Conservation (phyloP, 2,329 filamentous ascomycete genomes). For the Pseudogymnoascus sp. region DNA sequence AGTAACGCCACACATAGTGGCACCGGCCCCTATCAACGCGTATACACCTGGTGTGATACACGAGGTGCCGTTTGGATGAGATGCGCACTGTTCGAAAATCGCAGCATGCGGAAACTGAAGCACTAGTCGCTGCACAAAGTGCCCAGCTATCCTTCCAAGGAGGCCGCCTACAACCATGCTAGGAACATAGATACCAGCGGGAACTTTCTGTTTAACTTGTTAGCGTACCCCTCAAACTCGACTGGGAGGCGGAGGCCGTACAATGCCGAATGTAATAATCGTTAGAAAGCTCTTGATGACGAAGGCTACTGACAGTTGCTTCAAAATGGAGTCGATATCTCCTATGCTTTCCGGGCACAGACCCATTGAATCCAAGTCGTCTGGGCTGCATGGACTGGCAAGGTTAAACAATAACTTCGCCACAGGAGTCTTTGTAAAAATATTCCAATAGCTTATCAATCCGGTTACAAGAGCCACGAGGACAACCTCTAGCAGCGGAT, state of each 20-base stretch:
- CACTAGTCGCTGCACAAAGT: conserved; percentile 75
- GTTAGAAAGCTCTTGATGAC: conserved; percentile 86
- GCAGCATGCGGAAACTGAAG: conserved; percentile 64
- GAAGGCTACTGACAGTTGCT: conserved; percentile 69
- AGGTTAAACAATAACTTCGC: conserved; percentile 86
- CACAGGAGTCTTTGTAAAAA: conserved; percentile 80
- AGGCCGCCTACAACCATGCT: conserved; percentile 98
- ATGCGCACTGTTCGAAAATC: conserved; percentile 69
- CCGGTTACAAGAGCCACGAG: conserved; percentile 82
- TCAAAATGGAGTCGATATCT: conserved; percentile 72
- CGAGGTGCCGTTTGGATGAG: conserved; percentile 60
- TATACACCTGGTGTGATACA: conserved; percentile 98
- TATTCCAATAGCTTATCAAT: conserved; percentile 86
- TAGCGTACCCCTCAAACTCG: conserved; percentile 10
- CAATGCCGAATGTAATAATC: conserved; percentile 84
- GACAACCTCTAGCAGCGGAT: conserved; percentile 80
- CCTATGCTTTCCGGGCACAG: conserved; percentile 68
- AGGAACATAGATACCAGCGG: conserved; percentile 93
- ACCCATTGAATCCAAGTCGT: conserved; percentile 58
- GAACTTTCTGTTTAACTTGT: conserved; percentile 59
- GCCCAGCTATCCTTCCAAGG: conserved; percentile 81
- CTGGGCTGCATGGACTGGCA: conserved; percentile 76
- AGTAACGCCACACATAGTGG: conserved; percentile 97
- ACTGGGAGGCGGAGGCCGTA: conserved; percentile 32
- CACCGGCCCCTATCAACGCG: conserved; percentile 86